Evolutionary conservation across 148 eudicot genomes (phyloP), one percentile per base, ranked within the genome.

Genomic region (Selenicereus undatus): DNA sequence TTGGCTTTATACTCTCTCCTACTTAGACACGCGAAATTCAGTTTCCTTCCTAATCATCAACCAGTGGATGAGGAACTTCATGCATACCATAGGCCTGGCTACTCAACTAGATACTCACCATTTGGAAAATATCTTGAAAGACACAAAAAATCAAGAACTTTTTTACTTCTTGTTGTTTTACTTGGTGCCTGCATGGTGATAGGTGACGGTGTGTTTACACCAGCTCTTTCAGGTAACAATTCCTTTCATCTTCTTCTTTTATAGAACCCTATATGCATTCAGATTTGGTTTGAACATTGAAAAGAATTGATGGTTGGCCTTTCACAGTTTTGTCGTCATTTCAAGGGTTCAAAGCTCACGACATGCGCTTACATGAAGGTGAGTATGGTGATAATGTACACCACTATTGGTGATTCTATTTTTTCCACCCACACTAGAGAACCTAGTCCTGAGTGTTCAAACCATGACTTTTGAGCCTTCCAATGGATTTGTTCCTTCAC

Each of bases 11-110:
- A 89, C 80, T 86, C 90, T 32, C 86, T 89, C 42, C 85, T 89
- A n/a, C 87, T 90, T 45, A 87, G 90, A 73, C 91, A 84, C 82
- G 87, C 87, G n/a, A 89, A 86, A 84, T 81, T 89, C 30, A 86
- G 89, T 83, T 50, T 88, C 66, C 82, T 88, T 16, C 87, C 89
- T 32, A 89, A 89, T 77, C 79, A 85, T 80, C 88, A 88, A 82
- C 82, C 84, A 50, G 86, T 86, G 66, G 90, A 88, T 71, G 90
- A 88, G 84, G 86, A 88, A 73, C 85, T 88, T 73, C 80, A 84
- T 42, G 80, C 88, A 35, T 88, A 86, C 77, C 88, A 79, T 81
- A 82, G 78, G 72, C 81, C 87, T 66, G 85, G 88, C 71, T 76
- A 84, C 80, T 66, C 76, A 68, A 72, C 76, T 18, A 62, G 78